Evolutionary conservation across 1,139 yeast genomes (phyloP).

Genomic region (Wickerhamomyces sp.): DNA sequence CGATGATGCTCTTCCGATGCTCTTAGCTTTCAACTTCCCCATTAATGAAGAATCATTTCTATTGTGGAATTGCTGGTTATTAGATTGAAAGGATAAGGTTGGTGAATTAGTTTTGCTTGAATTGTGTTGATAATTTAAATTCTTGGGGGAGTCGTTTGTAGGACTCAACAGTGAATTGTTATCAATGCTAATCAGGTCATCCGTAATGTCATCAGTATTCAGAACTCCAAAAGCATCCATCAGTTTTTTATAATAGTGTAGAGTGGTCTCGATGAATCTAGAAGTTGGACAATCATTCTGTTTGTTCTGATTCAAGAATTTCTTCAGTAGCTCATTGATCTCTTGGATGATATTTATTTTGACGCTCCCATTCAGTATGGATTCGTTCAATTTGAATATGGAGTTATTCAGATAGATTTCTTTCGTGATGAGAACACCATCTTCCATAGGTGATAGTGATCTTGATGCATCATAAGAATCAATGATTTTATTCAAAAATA

Average conservation of each 20-base stretch:
- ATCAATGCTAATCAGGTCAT: background rate
- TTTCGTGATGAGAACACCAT: constrained; percentile 7
- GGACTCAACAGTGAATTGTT: background rate
- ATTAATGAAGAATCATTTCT: constrained; percentile 2
- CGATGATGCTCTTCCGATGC: background rate
- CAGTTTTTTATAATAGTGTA: constrained; percentile 8
- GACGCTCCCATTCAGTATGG: constrained; percentile 10
- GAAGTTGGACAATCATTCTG: background rate
- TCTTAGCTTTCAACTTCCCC: constrained; percentile 3
- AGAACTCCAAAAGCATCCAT: constrained; percentile 14
- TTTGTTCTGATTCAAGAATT: background rate
- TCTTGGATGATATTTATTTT: constrained; percentile 15
- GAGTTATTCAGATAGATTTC: constrained; percentile 5
- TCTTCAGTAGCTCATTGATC: constrained; percentile 7
- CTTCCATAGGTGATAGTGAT: constrained; percentile 8
- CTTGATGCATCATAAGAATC: constrained; percentile 8
- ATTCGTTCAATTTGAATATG: constrained; percentile 7
- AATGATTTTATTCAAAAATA: constrained; percentile 6
- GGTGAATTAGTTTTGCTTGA: background rate
- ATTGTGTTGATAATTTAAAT: background rate
- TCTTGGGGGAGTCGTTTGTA: background rate
- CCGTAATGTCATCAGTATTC: background rate
- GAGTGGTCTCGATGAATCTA: background rate
- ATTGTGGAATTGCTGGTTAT: background rate
- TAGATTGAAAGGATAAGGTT: background rate